Percentiles rank a stretch among this genome's conserved stretches.
These are phyloP conservation scores for Mortierella sp. DNA, from an alignment of 371 early-diverging fungal genomes.

Conservation along the genomic window DNA sequence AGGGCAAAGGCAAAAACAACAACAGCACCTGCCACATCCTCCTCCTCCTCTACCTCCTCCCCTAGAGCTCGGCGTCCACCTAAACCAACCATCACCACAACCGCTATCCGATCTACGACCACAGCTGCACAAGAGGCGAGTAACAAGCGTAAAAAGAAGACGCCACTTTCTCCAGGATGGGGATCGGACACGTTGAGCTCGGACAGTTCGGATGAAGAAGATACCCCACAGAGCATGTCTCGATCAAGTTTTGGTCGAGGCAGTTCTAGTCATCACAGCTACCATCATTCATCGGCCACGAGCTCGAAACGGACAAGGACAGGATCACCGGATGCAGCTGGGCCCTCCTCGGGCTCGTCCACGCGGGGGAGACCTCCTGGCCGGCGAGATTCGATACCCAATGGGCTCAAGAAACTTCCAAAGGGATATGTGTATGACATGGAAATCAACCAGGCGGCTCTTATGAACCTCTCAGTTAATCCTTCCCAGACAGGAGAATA, in stretches of 20 bases:
- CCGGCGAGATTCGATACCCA: constrained; percentile 4
- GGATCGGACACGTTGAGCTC: constrained; percentile 6
- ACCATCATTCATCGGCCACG: not conserved
- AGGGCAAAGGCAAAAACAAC: not conserved
- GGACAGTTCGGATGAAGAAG: constrained; percentile 4
- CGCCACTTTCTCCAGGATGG: constrained; percentile 1
- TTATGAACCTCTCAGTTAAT: constrained; percentile 11
- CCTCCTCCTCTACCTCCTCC: not conserved
- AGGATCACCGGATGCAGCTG: not conserved
- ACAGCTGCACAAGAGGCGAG: not conserved
- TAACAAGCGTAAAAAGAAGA: constrained; percentile 3
- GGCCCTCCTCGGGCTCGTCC: not conserved
- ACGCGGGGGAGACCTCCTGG: not conserved
- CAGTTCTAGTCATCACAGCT: not conserved
- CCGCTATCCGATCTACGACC: not conserved
- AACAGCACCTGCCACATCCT: not conserved
- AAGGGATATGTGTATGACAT: constrained; percentile 16
- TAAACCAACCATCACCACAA: not conserved
- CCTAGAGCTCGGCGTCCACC: not conserved
- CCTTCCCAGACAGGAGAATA: constrained; percentile 10
- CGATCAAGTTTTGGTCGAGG: too few relatives aligned
- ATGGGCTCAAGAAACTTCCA: constrained; percentile 11
- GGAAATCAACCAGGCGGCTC: constrained; percentile 6
- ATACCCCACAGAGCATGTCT: not conserved
- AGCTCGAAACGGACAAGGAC: not conserved